Evolutionary conservation across 169 alveolate species (phyloP).

Genomic region (Plasmodium reichenowi): DNA sequence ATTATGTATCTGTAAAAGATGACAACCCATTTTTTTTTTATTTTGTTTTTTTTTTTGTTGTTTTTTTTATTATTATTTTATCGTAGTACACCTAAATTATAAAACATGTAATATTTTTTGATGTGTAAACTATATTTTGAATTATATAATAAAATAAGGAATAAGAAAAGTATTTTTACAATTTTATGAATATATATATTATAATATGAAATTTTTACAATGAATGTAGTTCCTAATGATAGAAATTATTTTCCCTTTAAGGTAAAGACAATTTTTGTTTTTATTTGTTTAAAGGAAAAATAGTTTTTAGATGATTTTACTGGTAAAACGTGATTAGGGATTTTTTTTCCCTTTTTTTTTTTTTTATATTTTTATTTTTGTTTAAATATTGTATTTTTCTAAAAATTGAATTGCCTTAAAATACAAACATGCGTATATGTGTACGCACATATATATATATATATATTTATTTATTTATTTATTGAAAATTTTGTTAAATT

Average conservation of each 20-base stretch:
- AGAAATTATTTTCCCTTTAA: conserved; percentile 20
- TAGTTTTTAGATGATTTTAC: conserved; percentile 48
- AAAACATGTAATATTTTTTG: background rate
- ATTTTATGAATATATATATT: conserved; percentile 8
- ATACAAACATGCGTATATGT: conserved; percentile 9
- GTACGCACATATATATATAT: conserved; percentile 10
- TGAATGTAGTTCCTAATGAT: conserved; percentile 7
- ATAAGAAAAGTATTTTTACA: background rate
- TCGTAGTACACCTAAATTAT: too few species aligned
- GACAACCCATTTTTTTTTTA: background rate
- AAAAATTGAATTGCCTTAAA: conserved; percentile 9
- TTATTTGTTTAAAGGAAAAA: conserved; percentile 30
- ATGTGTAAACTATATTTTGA: conserved; percentile 11
- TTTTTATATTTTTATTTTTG: conserved; percentile 11
- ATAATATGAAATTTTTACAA: conserved; percentile 24
- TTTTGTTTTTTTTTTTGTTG: conserved; percentile 1
- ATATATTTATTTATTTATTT: conserved; percentile 9
- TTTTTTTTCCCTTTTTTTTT: conserved; percentile 1
- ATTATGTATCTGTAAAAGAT: conserved; percentile 8
- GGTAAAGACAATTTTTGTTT: conserved; percentile 36
- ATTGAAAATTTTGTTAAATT: conserved; percentile 18
- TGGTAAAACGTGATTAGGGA: conserved; percentile 4
- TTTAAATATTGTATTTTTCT: conserved; percentile 12
- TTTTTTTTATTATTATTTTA: too few species aligned
- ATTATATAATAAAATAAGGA: conserved; percentile 10